Conservation (phyloP, 345 rosid genomes). For the Citrus australasica region DNA sequence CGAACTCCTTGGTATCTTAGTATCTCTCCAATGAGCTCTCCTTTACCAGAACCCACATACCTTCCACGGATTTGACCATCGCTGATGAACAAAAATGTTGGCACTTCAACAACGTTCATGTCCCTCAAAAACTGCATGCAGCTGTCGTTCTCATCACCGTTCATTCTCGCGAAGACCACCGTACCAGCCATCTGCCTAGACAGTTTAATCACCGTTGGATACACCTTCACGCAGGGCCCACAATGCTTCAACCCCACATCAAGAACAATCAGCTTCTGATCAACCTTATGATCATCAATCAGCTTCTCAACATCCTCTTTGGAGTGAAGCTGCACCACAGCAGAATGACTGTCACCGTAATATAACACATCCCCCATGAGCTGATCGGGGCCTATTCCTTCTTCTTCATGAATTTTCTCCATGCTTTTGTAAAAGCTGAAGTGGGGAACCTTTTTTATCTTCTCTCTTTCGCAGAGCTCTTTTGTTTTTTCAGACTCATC, state of each 20-base stretch:
- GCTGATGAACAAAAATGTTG: slow-evolving; percentile 82
- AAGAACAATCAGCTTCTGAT: slow-evolving; percentile 69
- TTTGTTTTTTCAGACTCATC: slow-evolving; percentile 81
- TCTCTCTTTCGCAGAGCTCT: slow-evolving; percentile 76
- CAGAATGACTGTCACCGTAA: slow-evolving; percentile 89
- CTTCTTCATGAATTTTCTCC: slow-evolving; percentile 94
- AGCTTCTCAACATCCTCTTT: slow-evolving; percentile 73
- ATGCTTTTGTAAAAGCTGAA: slow-evolving; percentile 83
- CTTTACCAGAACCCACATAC: slow-evolving; percentile 92
- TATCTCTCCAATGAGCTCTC: slow-evolving; percentile 91
- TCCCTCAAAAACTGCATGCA: slow-evolving; percentile 87
- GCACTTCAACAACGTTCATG: slow-evolving; percentile 83
- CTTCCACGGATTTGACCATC: slow-evolving; percentile 72
- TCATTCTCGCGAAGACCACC: slow-evolving; percentile 83
- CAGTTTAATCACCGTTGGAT: slow-evolving; percentile 78
- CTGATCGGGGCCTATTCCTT: slow-evolving; percentile 79
- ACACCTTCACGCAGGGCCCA: slow-evolving; percentile 95
- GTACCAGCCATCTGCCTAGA: slow-evolving; percentile 73
- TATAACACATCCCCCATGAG: slow-evolving; percentile 85
- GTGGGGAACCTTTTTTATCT: slow-evolving; percentile 73
- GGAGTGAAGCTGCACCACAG: slow-evolving; percentile 69
- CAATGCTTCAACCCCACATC: slow-evolving; percentile 90
- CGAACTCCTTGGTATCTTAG: slow-evolving; percentile 90
- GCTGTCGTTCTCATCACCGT: slow-evolving; percentile 93
- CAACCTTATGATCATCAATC: slow-evolving; percentile 61